Percentiles rank a stretch among this genome's conserved stretches.
phyloP scores from a whole-genome alignment of 768 basidiomycete genomes.

The Ramaria sp. region DNA sequence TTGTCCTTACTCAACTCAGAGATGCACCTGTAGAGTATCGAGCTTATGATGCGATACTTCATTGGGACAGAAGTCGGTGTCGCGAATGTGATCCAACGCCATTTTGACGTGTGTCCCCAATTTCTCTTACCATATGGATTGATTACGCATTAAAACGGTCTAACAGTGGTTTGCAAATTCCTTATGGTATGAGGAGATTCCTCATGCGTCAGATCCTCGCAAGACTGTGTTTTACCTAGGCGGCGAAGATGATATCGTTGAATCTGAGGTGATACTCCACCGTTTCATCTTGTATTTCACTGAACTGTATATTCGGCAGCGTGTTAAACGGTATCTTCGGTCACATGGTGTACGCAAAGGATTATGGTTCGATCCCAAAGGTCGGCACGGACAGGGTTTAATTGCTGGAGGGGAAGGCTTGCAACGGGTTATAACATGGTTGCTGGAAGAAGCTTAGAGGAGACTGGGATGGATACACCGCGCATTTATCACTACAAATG shows the following conservation, averaged over 20 bases:
- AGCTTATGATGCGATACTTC: conserved; percentile 80
- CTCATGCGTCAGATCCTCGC: conserved; percentile 55
- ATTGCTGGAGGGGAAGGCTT: conserved; percentile 41
- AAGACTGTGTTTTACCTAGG: conserved; percentile 70
- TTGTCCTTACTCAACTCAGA: background rate
- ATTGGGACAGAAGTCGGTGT: conserved; percentile 82
- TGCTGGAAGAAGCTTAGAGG: conserved; percentile 20
- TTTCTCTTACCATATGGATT: background rate
- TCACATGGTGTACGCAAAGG: conserved; percentile 66
- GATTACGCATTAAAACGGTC: background rate
- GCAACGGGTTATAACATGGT: conserved; percentile 52
- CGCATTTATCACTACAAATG: background rate
- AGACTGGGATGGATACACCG: background rate
- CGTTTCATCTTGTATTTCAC: background rate
- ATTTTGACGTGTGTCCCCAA: conserved; percentile 41
- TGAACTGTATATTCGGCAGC: conserved; percentile 26
- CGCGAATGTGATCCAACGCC: conserved; percentile 71
- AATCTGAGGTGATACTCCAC: conserved; percentile 43
- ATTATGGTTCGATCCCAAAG: conserved; percentile 51
- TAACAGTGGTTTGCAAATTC: conserved; percentile 69
- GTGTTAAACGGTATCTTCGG: conserved; percentile 62
- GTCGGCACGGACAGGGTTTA: conserved; percentile 54
- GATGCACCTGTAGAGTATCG: conserved; percentile 43
- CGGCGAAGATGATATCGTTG: conserved; percentile 72
- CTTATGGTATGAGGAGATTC: conserved; percentile 85